These are phyloP conservation scores for Draba incana DNA, from an alignment of 345 rosid genomes.

Conservation along the genomic window DNA sequence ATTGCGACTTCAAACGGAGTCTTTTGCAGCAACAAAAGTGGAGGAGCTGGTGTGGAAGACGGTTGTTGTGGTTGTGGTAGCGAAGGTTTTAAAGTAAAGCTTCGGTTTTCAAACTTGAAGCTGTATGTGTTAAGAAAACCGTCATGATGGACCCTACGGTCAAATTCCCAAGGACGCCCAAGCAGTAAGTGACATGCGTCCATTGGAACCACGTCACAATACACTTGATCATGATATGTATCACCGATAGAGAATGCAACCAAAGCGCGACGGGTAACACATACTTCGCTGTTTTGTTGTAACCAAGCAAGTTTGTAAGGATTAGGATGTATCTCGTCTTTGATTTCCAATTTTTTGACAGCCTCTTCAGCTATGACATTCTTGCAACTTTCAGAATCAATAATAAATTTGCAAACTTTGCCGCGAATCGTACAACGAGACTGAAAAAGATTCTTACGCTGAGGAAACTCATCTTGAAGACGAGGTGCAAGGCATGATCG, in stretches of 20 bases:
- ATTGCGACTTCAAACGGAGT: background rate
- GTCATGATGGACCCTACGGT: background rate
- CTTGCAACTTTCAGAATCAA: background rate
- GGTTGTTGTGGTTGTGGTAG: background rate
- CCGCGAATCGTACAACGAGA: background rate
- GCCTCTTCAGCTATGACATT: background rate
- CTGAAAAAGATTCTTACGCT: background rate
- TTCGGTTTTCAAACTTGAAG: background rate
- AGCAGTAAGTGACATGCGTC: background rate
- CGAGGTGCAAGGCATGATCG: background rate
- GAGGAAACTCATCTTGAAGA: background rate
- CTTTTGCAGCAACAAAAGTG: background rate
- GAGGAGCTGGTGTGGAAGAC: background rate
- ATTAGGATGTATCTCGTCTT: background rate
- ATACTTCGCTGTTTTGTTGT: background rate
- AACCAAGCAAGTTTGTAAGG: background rate
- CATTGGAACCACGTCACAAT: background rate
- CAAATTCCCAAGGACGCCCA: background rate
- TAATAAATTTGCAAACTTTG: too few species aligned
- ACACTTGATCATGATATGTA: background rate
- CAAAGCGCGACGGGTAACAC: background rate
- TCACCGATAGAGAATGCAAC: background rate
- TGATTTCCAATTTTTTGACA: background rate
- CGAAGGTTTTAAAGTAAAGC: background rate
- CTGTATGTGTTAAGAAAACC: background rate